Evolutionary conservation across 2,329 filamentous ascomycete species (phyloP).

Genomic region (Sarocladiaceae sp.): DNA sequence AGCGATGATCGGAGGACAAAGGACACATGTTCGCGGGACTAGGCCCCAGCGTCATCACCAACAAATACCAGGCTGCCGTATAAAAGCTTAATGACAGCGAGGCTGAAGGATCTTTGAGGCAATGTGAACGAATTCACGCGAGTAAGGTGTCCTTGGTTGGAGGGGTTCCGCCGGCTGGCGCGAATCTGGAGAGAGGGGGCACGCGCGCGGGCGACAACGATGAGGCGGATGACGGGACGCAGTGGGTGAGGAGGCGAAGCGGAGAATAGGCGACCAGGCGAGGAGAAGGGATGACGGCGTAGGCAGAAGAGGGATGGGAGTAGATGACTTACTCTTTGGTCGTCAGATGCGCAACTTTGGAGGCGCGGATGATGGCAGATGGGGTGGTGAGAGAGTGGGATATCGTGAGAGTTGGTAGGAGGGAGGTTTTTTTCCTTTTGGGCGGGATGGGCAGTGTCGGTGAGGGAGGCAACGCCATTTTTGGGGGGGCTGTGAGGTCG

Average conservation of each 20-base stretch:
- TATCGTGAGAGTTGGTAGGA: slow-evolving; percentile 10
- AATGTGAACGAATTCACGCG: background rate
- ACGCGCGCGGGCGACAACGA: slow-evolving; percentile 6
- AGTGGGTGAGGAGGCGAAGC: background rate
- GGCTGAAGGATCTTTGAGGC: background rate
- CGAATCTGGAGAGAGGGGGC: slow-evolving; percentile 6
- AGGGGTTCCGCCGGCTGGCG: slow-evolving; percentile 2
- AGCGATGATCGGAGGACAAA: slow-evolving; percentile 5
- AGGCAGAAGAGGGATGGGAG: background rate
- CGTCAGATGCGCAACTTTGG: background rate
- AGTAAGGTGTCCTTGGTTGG: background rate
- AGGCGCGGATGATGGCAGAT: slow-evolving; percentile 3
- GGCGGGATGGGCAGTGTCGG: slow-evolving; percentile 10
- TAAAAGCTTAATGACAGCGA: background rate
- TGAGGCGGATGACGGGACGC: slow-evolving; percentile 6
- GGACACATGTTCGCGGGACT: slow-evolving; percentile 8
- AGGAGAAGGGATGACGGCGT: background rate
- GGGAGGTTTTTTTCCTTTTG: slow-evolving; percentile 10
- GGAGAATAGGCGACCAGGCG: background rate
- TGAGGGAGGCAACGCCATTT: slow-evolving; percentile 7
- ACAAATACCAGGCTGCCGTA: background rate
- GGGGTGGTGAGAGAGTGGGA: slow-evolving; percentile 10
- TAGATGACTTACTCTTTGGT: slow-evolving; percentile 9
- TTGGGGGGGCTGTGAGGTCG: slow-evolving; percentile 5
- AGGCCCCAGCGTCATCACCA: slow-evolving; percentile 1